These are phyloP conservation scores for Thalassiosira ordinaria DNA, from an alignment of 352 stramenopile species.

Conservation along the genomic window DNA sequence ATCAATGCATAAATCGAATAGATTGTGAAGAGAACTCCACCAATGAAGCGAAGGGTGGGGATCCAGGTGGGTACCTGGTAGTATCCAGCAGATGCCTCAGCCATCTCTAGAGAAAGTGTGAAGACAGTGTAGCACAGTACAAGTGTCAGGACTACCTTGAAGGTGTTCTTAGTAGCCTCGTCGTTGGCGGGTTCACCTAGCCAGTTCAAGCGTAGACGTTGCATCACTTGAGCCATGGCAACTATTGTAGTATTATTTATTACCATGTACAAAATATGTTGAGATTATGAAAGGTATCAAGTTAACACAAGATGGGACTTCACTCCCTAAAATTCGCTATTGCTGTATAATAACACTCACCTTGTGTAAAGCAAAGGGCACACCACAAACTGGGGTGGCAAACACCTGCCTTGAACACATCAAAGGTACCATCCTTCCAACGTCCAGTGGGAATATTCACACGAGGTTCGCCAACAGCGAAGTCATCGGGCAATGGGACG, in stretches of 20 bases:
- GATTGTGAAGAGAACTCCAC: constrained; percentile 65
- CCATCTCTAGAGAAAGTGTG: constrained; percentile 63
- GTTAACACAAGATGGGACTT: constrained; percentile 6
- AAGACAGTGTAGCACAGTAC: constrained; percentile 71
- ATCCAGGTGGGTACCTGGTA: constrained; percentile 65
- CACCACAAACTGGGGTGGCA: constrained; percentile 76
- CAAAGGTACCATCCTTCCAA: constrained; percentile 83
- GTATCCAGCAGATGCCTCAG: constrained; percentile 34
- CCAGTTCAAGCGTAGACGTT: constrained; percentile 81
- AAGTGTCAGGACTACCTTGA: constrained; percentile 75
- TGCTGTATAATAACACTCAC: constrained; percentile 57
- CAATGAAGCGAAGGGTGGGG: constrained; percentile 59
- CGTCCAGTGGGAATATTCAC: constrained; percentile 71
- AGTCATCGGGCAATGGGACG: constrained; percentile 60
- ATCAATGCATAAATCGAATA: constrained; percentile 80
- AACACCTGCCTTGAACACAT: constrained; percentile 62
- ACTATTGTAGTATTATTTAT: constrained; percentile 29
- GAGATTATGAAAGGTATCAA: too few species aligned
- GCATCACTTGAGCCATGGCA: constrained; percentile 83
- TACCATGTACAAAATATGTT: too few species aligned
- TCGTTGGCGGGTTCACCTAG: constrained; percentile 63
- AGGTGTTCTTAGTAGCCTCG: constrained; percentile 68
- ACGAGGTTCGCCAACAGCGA: constrained; percentile 43
- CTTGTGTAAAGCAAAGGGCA: constrained; percentile 72
- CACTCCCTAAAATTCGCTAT: too few species aligned